phyloP scores from a whole-genome alignment of 106 monocot species.

The Agapanthus africanus region DNA sequence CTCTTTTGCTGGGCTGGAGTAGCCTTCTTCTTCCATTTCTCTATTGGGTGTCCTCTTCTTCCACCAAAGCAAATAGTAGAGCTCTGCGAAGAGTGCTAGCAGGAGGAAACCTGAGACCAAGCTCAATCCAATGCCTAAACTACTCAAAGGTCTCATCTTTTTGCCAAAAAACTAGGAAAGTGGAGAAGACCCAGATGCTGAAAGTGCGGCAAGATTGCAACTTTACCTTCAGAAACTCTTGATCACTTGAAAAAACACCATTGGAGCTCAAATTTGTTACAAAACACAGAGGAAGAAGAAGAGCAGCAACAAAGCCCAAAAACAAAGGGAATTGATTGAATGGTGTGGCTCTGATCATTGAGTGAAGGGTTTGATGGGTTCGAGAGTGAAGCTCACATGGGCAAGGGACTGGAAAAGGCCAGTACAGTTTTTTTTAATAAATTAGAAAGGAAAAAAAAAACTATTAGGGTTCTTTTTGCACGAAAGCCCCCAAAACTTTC shows the following conservation, averaged over 20 bases:
- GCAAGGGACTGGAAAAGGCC: conserved; percentile 5
- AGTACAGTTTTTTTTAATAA: neutral
- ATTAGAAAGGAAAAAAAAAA: no score
- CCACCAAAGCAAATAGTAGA: conserved; percentile 77
- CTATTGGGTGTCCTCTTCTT: conserved; percentile 37
- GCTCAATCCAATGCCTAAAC: conserved; percentile 49
- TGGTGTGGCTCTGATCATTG: neutral
- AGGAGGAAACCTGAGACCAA: conserved; percentile 44
- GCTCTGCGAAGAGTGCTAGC: conserved; percentile 50
- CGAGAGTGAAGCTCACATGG: conserved; percentile 9
- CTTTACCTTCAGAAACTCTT: conserved; percentile 6
- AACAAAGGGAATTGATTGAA: neutral
- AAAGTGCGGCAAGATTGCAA: neutral
- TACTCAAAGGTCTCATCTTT: conserved; percentile 44
- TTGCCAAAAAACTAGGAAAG: neutral
- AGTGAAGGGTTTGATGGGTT: neutral
- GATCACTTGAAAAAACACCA: neutral
- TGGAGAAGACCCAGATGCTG: neutral
- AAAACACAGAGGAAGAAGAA: no score
- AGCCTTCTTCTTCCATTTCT: conserved; percentile 13
- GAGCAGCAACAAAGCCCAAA: no score
- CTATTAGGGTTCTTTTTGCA: no score
- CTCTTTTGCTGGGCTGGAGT: conserved; percentile 18
- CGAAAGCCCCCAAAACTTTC: no score
- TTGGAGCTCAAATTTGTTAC: neutral